Base-by-base conservation (phyloP, 148 eudicot species). In the Linanthus parryae region DNA sequence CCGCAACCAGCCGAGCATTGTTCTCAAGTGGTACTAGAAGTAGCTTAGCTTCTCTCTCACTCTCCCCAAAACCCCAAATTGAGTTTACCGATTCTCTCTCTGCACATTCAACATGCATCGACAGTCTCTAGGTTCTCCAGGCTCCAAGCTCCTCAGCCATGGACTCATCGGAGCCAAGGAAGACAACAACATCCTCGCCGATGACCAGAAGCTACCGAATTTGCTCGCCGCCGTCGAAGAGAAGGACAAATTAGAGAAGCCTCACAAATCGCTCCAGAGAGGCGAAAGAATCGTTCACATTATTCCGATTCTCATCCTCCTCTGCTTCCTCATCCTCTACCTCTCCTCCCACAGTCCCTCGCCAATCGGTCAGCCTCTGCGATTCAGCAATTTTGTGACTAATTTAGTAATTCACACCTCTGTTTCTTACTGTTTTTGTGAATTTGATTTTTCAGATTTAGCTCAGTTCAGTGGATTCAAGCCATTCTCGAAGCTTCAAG, bases 331-430 rank as follows among this genome's bases (percentile, higher is more conserved):
- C 70, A 24, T 89, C 16, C 90, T 89, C 30, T 89, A 79, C 56
- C 80, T 89, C 66, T 73, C 71, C 14, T 89, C 94, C 44, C 84
- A 89, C 68, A 65, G 79, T 56, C 97, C 97, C 34, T 73, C 94
- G 64, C 73, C 56, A 7, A 62, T 44, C 56, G 97, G 97, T 88
- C 27, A 33, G 52, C 44, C 15, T 0, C 23, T 23, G 39, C 22
- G 3, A 11, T 27, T 41, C 17, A 28, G 20, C 9, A 28, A 1
- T 12, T 44, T 21, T 9, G 21, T 44, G 20, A 42, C 22, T 7
- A 42, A 16, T 42, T n/a, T 42, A 2, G 17, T 42, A 17, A 42
- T 15, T n/a, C 20, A 15, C 3, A 7, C 31, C 18, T 24, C 9
- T 1, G 0, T 9, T 38, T 26, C 18, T 45, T 18, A 25, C 23